Conservation (phyloP, 345 rosid genomes). For the Capsella bursapastoris region DNA sequence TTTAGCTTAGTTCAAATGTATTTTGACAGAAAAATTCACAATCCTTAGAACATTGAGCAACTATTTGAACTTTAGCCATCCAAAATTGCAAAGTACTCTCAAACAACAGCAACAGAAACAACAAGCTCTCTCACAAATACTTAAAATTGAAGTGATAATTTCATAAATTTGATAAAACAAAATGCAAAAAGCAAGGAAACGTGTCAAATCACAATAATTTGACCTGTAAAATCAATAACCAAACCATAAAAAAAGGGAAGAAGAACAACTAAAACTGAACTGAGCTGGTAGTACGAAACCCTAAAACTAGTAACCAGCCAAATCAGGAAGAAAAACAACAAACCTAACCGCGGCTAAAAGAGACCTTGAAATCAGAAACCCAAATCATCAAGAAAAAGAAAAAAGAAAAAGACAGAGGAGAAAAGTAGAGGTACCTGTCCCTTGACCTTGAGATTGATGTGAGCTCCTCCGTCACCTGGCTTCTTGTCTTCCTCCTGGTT, state of each 20-base stretch:
- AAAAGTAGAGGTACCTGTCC: slow-evolving; percentile 63
- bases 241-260: neutral
- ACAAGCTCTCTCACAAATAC: neutral
- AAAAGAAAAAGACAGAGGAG: neutral
- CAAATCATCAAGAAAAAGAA: neutral
- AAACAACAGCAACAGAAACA: neutral
- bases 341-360: slow-evolving; percentile 6
- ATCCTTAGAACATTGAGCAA: neutral
- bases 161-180: neutral
- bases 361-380: slow-evolving; percentile 16
- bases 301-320: slow-evolving; percentile 12
- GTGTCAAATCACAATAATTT: neutral
- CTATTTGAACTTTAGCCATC: neutral
- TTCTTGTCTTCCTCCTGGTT: slow-evolving; percentile 76
- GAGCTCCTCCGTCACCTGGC: slow-evolving; percentile 72
- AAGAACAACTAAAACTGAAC: neutral
- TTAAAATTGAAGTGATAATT: neutral
- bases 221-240: neutral
- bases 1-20: neutral
- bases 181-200: neutral
- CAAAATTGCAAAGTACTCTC: neutral
- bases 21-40: neutral
- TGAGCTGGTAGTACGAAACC: slow-evolving; percentile 14
- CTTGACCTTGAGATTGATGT: slow-evolving; percentile 88
- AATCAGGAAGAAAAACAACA: neutral